Evolutionary conservation across 495 filamentous ascomycete genomes (phyloP).

Genomic region (Aspergillus taichungensis): DNA sequence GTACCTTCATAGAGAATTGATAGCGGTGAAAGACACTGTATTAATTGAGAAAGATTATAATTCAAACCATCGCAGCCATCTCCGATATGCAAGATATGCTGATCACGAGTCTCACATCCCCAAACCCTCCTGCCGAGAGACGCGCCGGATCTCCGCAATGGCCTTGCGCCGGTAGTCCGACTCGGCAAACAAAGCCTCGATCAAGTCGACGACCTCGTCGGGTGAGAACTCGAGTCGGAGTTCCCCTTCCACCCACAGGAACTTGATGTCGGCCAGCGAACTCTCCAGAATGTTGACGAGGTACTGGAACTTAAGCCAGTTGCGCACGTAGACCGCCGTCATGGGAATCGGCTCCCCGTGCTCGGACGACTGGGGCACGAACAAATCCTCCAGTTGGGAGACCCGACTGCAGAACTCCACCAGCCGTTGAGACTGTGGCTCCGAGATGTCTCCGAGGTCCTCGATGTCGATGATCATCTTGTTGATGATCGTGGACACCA

Average conservation of each 20-base stretch:
- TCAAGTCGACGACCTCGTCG: conserved; percentile 81
- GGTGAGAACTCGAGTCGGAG: conserved; percentile 71
- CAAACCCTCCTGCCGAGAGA: conserved; percentile 12
- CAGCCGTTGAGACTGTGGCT: conserved; percentile 74
- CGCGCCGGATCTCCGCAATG: conserved; percentile 64
- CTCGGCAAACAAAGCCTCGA: conserved; percentile 85
- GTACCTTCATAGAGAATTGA: too few species aligned
- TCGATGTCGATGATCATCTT: conserved; percentile 80
- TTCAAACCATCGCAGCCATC: too few species aligned
- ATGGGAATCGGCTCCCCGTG: conserved; percentile 45
- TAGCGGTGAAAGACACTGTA: too few species aligned
- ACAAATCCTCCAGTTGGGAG: conserved; percentile 64
- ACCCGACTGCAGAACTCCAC: conserved; percentile 63
- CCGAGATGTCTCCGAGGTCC: conserved; percentile 78
- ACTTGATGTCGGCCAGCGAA: conserved; percentile 80
- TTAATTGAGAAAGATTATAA: too few species aligned
- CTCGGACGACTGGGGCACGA: conserved; percentile 47
- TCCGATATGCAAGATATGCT: not conserved
- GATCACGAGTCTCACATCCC: conserved; percentile 1
- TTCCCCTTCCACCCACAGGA: conserved; percentile 79
- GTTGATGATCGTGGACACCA: conserved; percentile 68
- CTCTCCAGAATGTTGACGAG: conserved; percentile 83
- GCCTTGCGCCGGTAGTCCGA: conserved; percentile 66
- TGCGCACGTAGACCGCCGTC: conserved; percentile 68
- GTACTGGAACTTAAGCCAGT: conserved; percentile 87